These are phyloP conservation scores for Maudiozyma humilis DNA, from an alignment of 1,139 yeast genomes.

Conservation along the genomic window DNA sequence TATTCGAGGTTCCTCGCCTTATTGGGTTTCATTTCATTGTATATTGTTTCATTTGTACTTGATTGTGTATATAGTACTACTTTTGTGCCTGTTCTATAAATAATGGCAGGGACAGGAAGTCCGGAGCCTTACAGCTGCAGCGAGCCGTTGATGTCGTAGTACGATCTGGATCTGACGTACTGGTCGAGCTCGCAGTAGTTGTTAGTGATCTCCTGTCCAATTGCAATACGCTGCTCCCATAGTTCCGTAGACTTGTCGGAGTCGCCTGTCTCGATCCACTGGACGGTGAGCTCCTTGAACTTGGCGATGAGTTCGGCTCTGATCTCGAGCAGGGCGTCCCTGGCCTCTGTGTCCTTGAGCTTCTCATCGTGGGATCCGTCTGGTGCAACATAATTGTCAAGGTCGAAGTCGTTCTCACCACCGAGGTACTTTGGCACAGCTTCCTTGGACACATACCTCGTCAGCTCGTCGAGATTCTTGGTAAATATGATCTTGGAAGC, in stretches of 20 bases:
- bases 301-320: conserved; percentile 41
- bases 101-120: not conserved
- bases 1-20: too few species aligned
- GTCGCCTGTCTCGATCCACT: conserved; percentile 55
- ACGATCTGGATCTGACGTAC: conserved; percentile 58
- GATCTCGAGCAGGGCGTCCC: conserved; percentile 37
- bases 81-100: not conserved
- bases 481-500: conserved; percentile 76
- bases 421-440: conserved; percentile 58
- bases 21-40: too few species aligned
- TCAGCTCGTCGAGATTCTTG: conserved; percentile 49
- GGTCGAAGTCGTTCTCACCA: conserved; percentile 50
- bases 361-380: conserved; percentile 48
- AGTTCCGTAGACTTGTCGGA: conserved; percentile 37
- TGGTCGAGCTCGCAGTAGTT: conserved; percentile 64
- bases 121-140: conserved; percentile 22
- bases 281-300: conserved; percentile 51
- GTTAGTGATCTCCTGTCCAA: conserved; percentile 43
- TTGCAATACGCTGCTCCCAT: conserved; percentile 40
- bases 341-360: conserved; percentile 37
- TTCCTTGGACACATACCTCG: conserved; percentile 44
- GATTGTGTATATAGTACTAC: too few species aligned
- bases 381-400: conserved; percentile 23
- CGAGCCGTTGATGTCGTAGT: conserved; percentile 54
- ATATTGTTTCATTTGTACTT: too few species aligned